Percentiles rank a stretch among this genome's conserved stretches.
Evolutionary conservation across 2,329 filamentous ascomycete species (phyloP).

Genomic region (Leptodontidium sp.): DNA sequence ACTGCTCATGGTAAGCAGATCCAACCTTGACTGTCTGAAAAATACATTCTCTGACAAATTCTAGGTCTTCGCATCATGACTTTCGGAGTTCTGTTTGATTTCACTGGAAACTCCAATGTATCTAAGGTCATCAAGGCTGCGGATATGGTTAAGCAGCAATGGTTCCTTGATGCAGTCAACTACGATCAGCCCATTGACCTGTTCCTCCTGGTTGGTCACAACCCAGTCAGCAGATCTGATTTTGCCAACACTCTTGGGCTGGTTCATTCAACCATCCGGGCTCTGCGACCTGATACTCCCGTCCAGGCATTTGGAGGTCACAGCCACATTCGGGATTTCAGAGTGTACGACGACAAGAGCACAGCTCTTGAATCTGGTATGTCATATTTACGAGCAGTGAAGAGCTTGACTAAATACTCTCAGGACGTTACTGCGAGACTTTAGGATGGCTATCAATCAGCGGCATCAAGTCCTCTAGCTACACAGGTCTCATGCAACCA

Average conservation of each 20-base stretch:
- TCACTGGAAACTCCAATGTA: constrained; percentile 88
- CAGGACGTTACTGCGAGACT: constrained; percentile 83
- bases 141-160: constrained; percentile 79
- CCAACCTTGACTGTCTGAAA: background rate
- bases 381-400: background rate
- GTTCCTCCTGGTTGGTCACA: constrained; percentile 85
- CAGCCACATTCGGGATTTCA: constrained; percentile 84
- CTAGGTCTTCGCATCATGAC: constrained; percentile 42
- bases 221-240: constrained; percentile 66
- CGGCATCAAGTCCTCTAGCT: constrained; percentile 53
- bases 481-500: constrained; percentile 37
- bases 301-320: constrained; percentile 93
- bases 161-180: constrained; percentile 82
- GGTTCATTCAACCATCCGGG: constrained; percentile 80
- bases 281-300: constrained; percentile 76
- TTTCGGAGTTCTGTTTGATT: constrained; percentile 91
- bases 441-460: constrained; percentile 89
- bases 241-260: constrained; percentile 75
- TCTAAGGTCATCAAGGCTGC: constrained; percentile 81
- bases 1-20: constrained; percentile 74
- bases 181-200: constrained; percentile 77
- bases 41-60: background rate
- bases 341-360: constrained; percentile 77
- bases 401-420: constrained; percentile 10
- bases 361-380: constrained; percentile 81